Evolutionary conservation across 768 basidiomycete species (phyloP).

Genomic region (Tricholoma terreum): DNA sequence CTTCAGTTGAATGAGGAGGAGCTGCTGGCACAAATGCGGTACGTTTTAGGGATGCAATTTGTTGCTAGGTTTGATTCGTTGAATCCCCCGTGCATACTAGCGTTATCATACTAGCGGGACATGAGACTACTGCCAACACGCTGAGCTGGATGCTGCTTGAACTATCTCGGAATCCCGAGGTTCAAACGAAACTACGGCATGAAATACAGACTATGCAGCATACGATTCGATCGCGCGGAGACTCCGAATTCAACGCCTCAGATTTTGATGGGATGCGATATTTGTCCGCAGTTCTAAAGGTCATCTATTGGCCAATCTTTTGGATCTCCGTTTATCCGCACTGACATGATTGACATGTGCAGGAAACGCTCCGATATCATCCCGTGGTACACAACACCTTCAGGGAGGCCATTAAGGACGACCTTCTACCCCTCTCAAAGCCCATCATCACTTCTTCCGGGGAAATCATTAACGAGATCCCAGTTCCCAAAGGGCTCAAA

Average conservation of each 20-base stretch:
- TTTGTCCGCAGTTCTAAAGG: conserved; percentile 44
- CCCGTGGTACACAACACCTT: conserved; percentile 34
- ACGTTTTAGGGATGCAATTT: conserved; percentile 40
- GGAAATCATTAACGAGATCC: conserved; percentile 41
- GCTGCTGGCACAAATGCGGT: conserved; percentile 51
- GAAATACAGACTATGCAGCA: conserved; percentile 49
- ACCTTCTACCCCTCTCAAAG: conserved; percentile 54
- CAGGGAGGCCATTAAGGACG: conserved; percentile 46
- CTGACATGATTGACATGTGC: not conserved
- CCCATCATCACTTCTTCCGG: conserved; percentile 48
- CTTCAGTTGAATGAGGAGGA: conserved; percentile 46
- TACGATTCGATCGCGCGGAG: conserved; percentile 34
- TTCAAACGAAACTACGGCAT: conserved; percentile 58
- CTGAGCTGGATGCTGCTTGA: conserved; percentile 62
- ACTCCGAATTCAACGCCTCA: conserved; percentile 33
- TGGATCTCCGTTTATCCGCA: not conserved
- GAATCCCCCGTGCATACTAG: conserved; percentile 42
- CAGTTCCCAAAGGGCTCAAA: conserved; percentile 48
- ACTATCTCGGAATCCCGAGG: conserved; percentile 52
- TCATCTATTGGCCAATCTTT: conserved; percentile 11
- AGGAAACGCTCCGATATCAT: conserved; percentile 48
- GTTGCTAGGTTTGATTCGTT: conserved; percentile 23
- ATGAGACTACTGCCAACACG: conserved; percentile 60
- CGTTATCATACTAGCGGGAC: conserved; percentile 48
- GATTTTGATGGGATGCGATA: conserved; percentile 54